Percentiles rank a stretch among this genome's conserved stretches.
Evolutionary conservation across 2,329 filamentous ascomycete species (phyloP).

Genomic region (Aspergillus quadricinctus): DNA sequence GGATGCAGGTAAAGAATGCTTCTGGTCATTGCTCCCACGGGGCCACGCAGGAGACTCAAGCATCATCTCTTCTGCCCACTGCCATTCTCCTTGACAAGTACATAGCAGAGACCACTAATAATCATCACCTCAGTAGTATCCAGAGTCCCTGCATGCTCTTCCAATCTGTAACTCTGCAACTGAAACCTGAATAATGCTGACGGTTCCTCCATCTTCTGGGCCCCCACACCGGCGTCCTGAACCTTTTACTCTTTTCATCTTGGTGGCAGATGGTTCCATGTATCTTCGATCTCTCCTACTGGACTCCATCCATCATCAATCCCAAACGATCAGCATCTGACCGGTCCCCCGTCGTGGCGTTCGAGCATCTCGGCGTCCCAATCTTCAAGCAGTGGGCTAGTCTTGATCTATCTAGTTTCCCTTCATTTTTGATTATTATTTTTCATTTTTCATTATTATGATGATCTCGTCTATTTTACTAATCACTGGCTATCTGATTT

Average conservation of each 20-base stretch:
- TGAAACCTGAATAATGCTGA: background rate
- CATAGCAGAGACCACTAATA: background rate
- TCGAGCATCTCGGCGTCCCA: conserved; percentile 14
- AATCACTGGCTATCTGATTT: background rate
- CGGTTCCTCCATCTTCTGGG: background rate
- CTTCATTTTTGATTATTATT: background rate
- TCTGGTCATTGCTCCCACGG: background rate
- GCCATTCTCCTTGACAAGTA: background rate
- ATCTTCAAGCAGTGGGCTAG: background rate
- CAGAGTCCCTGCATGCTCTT: background rate
- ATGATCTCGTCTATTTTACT: background rate
- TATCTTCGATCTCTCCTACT: background rate
- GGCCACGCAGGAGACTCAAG: background rate
- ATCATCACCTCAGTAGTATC: background rate
- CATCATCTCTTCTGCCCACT: background rate
- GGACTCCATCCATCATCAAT: background rate
- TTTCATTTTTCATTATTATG: conserved; percentile 5
- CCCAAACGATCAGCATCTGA: conserved; percentile 14
- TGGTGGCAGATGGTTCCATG: background rate
- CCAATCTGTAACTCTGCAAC: background rate
- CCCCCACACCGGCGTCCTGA: background rate
- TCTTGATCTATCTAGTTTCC: conserved; percentile 4
- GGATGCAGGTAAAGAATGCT: background rate
- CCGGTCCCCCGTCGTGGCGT: conserved; percentile 12
- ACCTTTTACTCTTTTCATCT: background rate